These are phyloP conservation scores for Talaromyces stipitatus DNA, from an alignment of 495 filamentous ascomycete species.

Conservation along the genomic window DNA sequence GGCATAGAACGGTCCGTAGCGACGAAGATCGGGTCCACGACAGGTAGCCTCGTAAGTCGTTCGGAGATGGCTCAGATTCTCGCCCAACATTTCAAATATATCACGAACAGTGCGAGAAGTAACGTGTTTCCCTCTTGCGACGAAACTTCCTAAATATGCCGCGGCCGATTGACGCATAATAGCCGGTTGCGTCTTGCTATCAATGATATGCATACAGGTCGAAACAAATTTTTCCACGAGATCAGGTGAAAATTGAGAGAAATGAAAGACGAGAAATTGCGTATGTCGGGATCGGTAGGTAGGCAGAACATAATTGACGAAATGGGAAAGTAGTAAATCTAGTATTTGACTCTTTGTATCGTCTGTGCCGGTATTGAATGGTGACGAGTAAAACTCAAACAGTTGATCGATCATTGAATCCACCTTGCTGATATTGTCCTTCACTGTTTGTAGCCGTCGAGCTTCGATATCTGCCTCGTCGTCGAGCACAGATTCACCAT, in stretches of 20 bases:
- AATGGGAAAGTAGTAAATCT: constrained; percentile 71
- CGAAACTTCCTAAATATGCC: constrained; percentile 90
- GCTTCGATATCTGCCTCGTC: constrained; percentile 43
- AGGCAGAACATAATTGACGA: constrained; percentile 76
- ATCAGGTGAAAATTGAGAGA: constrained; percentile 65
- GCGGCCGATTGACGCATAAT: constrained; percentile 73
- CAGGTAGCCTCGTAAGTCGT: constrained; percentile 56
- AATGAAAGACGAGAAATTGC: constrained; percentile 91
- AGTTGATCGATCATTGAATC: constrained; percentile 86
- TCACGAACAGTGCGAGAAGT: constrained; percentile 64
- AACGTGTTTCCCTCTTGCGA: constrained; percentile 78
- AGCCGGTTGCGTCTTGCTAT: constrained; percentile 52
- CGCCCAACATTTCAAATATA: constrained; percentile 67
- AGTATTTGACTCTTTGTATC: constrained; percentile 47
- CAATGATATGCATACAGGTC: constrained; percentile 64
- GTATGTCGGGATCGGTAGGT: constrained; percentile 81
- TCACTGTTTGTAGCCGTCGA: constrained; percentile 51
- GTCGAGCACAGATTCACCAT: constrained; percentile 44
- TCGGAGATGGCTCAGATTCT: constrained; percentile 63
- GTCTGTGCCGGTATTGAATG: constrained; percentile 47
- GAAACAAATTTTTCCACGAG: constrained; percentile 75
- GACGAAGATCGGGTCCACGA: constrained; percentile 73
- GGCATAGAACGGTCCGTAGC: constrained; percentile 79
- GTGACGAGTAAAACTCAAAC: constrained; percentile 71
- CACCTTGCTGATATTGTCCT: constrained; percentile 79